Evolutionary conservation across 495 filamentous ascomycete genomes (phyloP), one percentile per base, ranked within the genome.

Genomic region (Rhypophila decipiens): DNA sequence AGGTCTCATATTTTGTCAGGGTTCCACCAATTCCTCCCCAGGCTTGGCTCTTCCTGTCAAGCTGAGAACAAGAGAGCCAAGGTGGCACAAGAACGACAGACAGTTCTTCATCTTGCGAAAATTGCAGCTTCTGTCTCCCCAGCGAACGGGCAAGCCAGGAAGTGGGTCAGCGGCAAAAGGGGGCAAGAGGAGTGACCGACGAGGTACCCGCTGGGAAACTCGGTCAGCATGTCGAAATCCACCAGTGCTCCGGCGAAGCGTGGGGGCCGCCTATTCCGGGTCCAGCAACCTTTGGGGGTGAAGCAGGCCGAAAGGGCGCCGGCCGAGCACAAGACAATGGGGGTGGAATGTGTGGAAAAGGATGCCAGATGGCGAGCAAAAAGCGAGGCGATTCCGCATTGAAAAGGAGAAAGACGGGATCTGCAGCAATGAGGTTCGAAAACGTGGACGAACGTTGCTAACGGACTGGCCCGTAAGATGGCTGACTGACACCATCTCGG

Each of bases 201-300:
- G 37, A 39, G 45, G 45, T 39, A 37, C 54, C 27, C 17, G 36
- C 5, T 13, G 38, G 41, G 47, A 43, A 12, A 49, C 51, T 34
- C 24, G 24, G 24, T 23, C 12, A 19, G 18, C 11, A 21, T 13
- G 19, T 40, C 34, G 42, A 46, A 46, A 48, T 42, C 10, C 21
- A 9, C 50, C 19, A 44, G 38, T n/a, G 44, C 44, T 42, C 53
- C 49, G 39, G 56, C 35, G 46, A 31, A 10, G 52, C 52, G 52
- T 55, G 52, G 56, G 55, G 55, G 45, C 48, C 24, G 29, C 45
- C 33, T 12, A 24, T 36, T 43, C 47, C 47, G 49, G 46, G 20
- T 36, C 39, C 41, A 51, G 39, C 39, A 31, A 58, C 43, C 35
- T n/a, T 38, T 54, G 51, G 55, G 55, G 55, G 48, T 48, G 33